phyloP scores from a whole-genome alignment of 352 stramenopile genomes.

The Hyaloperonospora brassicae region DNA sequence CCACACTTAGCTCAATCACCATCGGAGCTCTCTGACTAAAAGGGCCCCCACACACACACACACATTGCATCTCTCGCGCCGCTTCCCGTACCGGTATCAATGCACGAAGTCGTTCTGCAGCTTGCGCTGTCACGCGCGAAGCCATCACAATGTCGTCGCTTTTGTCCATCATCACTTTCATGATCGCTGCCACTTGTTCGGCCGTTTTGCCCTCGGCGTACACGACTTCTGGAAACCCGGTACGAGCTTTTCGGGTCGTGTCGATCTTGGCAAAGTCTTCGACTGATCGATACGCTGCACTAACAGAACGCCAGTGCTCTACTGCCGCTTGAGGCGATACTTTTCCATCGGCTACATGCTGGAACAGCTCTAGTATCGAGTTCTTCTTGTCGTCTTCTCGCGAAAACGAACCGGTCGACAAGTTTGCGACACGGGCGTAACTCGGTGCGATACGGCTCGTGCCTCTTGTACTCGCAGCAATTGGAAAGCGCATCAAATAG shows the following conservation, averaged over 20 bases:
- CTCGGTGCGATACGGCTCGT: background rate
- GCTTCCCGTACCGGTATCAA: constrained; percentile 31
- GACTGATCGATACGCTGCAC: constrained; percentile 42
- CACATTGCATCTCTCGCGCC: background rate
- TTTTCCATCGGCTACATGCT: constrained; percentile 51
- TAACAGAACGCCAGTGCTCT: constrained; percentile 15
- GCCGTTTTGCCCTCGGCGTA: constrained; percentile 92
- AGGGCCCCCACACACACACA: background rate
- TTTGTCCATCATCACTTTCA: constrained; percentile 80
- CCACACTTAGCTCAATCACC: background rate
- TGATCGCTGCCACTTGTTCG: constrained; percentile 84
- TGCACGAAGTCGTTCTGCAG: constrained; percentile 33
- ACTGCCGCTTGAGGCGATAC: constrained; percentile 26
- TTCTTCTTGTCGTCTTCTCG: constrained; percentile 16
- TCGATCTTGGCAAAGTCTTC: constrained; percentile 82
- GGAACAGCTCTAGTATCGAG: constrained; percentile 38
- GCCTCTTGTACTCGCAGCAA: background rate
- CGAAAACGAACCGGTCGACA: constrained; percentile 16
- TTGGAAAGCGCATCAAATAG: constrained; percentile 6
- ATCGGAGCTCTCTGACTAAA: constrained; percentile 1
- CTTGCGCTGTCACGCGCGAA: constrained; percentile 56
- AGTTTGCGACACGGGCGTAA: background rate
- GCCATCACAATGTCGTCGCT: constrained; percentile 66
- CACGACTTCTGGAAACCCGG: constrained; percentile 92
- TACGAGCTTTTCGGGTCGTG: constrained; percentile 76